Conservation (phyloP, 495 filamentous ascomycete species). For the Venustampulla echinocandica region DNA sequence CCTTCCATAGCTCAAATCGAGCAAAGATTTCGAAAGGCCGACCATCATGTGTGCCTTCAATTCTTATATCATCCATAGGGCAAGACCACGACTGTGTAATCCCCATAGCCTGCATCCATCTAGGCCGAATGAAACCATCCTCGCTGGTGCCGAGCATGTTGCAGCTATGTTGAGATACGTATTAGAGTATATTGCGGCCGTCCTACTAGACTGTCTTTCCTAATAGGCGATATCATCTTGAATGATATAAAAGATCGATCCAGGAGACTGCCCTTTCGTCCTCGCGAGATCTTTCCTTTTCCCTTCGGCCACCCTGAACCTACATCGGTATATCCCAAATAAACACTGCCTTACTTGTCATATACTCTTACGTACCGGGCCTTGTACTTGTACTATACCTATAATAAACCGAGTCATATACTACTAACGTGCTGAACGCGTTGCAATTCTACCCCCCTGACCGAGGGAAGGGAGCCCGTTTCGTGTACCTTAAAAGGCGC, state of each 20-base stretch:
- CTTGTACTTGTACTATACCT: too few relatives aligned
- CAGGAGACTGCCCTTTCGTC: too few relatives aligned
- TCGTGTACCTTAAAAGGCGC: too few relatives aligned
- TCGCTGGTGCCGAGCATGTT: constrained; percentile 3
- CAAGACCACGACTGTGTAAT: background rate
- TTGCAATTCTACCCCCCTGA: too few relatives aligned
- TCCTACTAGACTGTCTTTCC: constrained; percentile 9
- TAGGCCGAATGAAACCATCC: background rate
- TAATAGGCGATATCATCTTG: constrained; percentile 14
- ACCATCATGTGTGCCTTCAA: constrained; percentile 1
- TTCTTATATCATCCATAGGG: background rate
- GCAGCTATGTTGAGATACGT: constrained; percentile 14
- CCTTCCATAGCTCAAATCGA: constrained; percentile 4
- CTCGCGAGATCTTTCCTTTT: too few relatives aligned
- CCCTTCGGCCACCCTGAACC: too few relatives aligned
- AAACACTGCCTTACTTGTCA: too few relatives aligned
- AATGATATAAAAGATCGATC: constrained; percentile 9
- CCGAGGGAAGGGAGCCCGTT: too few relatives aligned
- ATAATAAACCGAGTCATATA: too few relatives aligned
- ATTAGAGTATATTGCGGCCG: constrained; percentile 13
- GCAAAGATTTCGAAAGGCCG: constrained; percentile 1
- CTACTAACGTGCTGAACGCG: too few relatives aligned
- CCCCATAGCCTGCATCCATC: constrained; percentile 1
- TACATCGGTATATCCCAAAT: too few relatives aligned
- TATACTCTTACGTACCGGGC: too few relatives aligned